phyloP scores from a whole-genome alignment of 2,329 filamentous ascomycete species.

The Uncinocarpus reesii region DNA sequence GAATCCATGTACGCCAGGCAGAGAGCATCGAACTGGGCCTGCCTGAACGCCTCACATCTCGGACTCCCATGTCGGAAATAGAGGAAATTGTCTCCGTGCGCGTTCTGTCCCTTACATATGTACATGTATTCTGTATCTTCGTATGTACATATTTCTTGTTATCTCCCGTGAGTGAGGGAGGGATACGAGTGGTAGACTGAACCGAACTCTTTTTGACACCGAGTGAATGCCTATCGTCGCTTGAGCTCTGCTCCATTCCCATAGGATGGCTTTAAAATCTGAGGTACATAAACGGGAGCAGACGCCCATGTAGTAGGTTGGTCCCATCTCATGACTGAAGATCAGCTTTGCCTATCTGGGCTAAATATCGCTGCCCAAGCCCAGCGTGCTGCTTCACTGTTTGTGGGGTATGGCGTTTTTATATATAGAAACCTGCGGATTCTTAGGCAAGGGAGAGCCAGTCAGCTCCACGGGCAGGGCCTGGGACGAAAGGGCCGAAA shows the following conservation, averaged over 20 bases:
- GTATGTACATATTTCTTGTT: background rate
- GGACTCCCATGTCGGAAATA: slow-evolving; percentile 7
- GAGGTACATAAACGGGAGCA: background rate
- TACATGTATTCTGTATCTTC: background rate
- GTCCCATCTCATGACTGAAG: background rate
- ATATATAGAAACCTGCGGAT: background rate
- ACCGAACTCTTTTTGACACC: background rate
- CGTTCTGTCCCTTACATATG: slow-evolving; percentile 10
- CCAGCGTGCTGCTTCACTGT: background rate
- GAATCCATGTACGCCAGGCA: slow-evolving; percentile 9
- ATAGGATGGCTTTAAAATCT: slow-evolving; percentile 2
- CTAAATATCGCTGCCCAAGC: slow-evolving; percentile 9
- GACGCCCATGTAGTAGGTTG: too few species aligned
- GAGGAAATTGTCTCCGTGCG: background rate
- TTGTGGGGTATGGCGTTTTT: background rate
- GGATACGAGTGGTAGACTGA: background rate
- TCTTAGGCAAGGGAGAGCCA: too few species aligned
- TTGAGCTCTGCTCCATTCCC: background rate
- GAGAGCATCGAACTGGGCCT: background rate
- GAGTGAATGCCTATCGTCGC: too few species aligned
- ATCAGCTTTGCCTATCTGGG: slow-evolving; percentile 9
- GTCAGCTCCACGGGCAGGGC: too few species aligned
- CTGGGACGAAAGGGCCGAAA: background rate
- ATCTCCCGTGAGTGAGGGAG: background rate
- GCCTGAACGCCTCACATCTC: slow-evolving; percentile 19